Evolutionary conservation across 306 rosid species (phyloP).

Genomic region (Castanopsis chinensis): DNA sequence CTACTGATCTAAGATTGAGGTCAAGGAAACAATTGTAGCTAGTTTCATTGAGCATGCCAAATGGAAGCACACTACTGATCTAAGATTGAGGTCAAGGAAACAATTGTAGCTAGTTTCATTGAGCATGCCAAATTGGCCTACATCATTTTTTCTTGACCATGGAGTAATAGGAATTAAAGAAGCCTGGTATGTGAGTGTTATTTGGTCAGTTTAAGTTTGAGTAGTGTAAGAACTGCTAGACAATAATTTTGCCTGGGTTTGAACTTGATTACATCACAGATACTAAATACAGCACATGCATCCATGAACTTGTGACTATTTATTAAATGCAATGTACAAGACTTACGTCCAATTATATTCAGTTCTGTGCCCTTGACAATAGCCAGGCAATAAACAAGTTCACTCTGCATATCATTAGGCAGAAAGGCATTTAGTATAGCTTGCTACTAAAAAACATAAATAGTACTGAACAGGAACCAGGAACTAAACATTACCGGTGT

Average conservation of each 20-base stretch:
- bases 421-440: conserved; percentile 22
- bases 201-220: background rate
- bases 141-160: background rate
- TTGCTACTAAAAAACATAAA: conserved; percentile 14
- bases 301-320: conserved; percentile 2
- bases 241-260: background rate
- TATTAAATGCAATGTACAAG: conserved; percentile 19
- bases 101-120: background rate
- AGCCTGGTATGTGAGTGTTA: background rate
- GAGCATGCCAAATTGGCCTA: background rate
- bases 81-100: background rate
- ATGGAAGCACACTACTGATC: background rate
- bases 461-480: background rate
- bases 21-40: background rate
- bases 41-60: background rate
- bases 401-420: conserved; percentile 50
- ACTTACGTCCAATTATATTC: conserved; percentile 91
- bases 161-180: background rate
- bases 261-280: conserved; percentile 12
- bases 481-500: conserved; percentile 46
- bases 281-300: background rate
- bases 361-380: conserved; percentile 74
- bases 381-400: conserved; percentile 82
- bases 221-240: background rate
- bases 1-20: background rate